A percentile compares a stretch with the other conserved stretches of the same genome.
Conservation (phyloP, 805 yeast species). For the Starmerella sp. region DNA sequence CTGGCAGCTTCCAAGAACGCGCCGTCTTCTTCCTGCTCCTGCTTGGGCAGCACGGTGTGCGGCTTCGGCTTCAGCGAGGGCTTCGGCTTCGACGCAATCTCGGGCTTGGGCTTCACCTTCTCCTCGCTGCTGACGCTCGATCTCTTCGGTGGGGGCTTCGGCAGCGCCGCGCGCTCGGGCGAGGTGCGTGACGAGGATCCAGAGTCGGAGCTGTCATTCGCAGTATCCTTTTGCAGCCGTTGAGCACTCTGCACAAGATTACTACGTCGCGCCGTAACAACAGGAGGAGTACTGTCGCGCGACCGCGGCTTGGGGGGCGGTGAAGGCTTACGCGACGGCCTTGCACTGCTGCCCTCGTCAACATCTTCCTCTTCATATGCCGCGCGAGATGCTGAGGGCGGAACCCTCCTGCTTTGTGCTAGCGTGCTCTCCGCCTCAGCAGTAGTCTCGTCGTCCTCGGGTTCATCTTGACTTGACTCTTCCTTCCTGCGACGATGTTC, state of each 20-base stretch:
- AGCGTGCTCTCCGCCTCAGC: background rate
- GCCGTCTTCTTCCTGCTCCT: constrained; percentile 13
- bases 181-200: background rate
- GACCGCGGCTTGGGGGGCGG: background rate
- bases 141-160: background rate
- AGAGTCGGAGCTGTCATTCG: background rate
- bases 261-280: constrained; percentile 5
- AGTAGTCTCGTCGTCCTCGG: background rate
- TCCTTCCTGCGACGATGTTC: constrained; percentile 12
- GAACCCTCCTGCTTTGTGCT: background rate
- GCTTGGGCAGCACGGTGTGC: constrained; percentile 5
- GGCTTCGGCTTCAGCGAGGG: constrained; percentile 4
- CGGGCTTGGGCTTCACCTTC: background rate
- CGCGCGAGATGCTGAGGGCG: background rate
- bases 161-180: background rate
- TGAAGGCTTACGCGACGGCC: background rate
- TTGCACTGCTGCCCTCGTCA: background rate
- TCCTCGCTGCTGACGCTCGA: background rate
- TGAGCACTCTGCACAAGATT: constrained; percentile 17
- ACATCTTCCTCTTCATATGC: background rate
- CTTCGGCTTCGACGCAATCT: constrained; percentile 4
- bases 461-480: constrained; percentile 7
- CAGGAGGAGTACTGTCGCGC: background rate
- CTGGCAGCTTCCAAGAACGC: constrained; percentile 15
- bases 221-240: background rate